Percentiles rank a stretch among this genome's conserved stretches.
phyloP scores from a whole-genome alignment of 495 filamentous ascomycete species.

The Rhizodiscina lignyota region DNA sequence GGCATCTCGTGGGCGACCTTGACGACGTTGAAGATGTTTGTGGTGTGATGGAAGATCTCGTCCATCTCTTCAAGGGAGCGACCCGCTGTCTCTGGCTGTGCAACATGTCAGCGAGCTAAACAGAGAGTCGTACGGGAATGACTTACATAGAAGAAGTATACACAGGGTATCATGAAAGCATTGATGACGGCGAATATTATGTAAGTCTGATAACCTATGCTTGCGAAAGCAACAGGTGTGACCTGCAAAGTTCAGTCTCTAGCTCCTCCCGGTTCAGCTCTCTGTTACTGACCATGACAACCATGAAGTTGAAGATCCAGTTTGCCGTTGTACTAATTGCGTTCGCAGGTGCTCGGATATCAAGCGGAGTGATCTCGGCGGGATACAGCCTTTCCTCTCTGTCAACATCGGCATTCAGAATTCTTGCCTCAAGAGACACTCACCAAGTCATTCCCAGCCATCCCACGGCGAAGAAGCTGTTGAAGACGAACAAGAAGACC shows the following conservation, averaged over 20 bases:
- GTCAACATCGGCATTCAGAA: no score
- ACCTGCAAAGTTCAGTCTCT: constrained; percentile 9
- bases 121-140: no score
- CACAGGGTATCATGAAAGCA: constrained; percentile 24
- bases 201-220: constrained; percentile 21
- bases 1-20: constrained; percentile 41
- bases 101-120: no score
- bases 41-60: constrained; percentile 29
- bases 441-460: constrained; percentile 40
- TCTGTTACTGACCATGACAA: not conserved
- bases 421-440: no score
- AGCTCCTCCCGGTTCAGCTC: not conserved
- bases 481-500: constrained; percentile 43
- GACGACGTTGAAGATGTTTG: constrained; percentile 36
- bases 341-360: constrained; percentile 35
- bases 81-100: constrained; percentile 41
- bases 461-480: constrained; percentile 40
- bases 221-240: constrained; percentile 15
- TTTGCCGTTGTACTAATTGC: constrained; percentile 32
- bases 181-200: constrained; percentile 21
- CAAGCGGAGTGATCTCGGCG: constrained; percentile 36
- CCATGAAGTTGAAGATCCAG: constrained; percentile 24
- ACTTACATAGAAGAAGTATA: constrained; percentile 39
- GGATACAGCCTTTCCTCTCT: constrained; percentile 36
- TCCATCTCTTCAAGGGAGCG: constrained; percentile 44